These are phyloP conservation scores for Sideroxylon spinosum DNA, from an alignment of 179 eudicot species.

Conservation along the genomic window DNA sequence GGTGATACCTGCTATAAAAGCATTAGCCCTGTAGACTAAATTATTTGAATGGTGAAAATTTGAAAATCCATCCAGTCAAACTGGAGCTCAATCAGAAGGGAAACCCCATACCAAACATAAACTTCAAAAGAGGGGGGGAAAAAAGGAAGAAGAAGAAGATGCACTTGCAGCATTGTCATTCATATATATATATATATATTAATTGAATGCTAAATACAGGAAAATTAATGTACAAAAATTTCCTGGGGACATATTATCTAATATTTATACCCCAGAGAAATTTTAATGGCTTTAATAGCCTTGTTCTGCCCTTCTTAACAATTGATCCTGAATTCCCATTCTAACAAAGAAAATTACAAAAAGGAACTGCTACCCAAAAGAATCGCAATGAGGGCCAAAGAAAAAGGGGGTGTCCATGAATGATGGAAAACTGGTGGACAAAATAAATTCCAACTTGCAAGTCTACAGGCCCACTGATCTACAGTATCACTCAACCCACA, in stretches of 20 bases:
- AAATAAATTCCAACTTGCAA: constrained; percentile 10
- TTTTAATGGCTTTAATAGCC: constrained; percentile 1
- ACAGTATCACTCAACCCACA: constrained; percentile 6
- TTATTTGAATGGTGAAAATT: too few species aligned
- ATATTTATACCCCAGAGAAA: not conserved
- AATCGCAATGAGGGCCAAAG: constrained; percentile 11
- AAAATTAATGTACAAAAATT: constrained; percentile 10
- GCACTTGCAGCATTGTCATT: not conserved
- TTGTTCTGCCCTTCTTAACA: constrained; percentile 15
- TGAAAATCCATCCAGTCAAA: too few species aligned
- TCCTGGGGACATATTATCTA: constrained; percentile 5
- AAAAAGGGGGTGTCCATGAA: not conserved
- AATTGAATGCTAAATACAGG: constrained; percentile 13
- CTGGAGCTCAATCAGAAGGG: too few species aligned
- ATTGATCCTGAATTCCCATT: not conserved
- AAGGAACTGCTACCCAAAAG: constrained; percentile 23
- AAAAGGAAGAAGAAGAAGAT: too few species aligned
- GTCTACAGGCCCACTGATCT: constrained; percentile 11
- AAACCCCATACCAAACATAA: not conserved
- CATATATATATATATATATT: not conserved
- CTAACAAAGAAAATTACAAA: not conserved
- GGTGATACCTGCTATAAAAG: too few species aligned
- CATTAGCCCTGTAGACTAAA: too few species aligned
- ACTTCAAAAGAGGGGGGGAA: too few species aligned
- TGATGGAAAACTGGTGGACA: constrained; percentile 7